A percentile compares a stretch with the other conserved stretches of the same genome.
Evolutionary conservation across 805 yeast genomes (phyloP).

Genomic region (Metschnikowia sp.): DNA sequence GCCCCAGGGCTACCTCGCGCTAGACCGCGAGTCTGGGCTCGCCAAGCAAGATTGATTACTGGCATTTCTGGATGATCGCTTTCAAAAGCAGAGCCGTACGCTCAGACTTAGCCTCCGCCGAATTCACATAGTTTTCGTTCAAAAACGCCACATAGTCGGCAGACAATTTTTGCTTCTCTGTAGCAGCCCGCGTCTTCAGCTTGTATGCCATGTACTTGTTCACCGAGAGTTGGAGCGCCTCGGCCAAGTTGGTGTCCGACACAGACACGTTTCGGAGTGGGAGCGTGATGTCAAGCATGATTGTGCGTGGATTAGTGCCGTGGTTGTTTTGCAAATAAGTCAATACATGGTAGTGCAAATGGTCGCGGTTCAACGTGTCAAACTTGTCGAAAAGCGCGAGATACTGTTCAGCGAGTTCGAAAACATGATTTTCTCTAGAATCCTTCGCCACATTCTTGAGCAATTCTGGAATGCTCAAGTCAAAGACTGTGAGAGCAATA

Average conservation of each 20-base stretch:
- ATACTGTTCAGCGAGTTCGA: constrained; percentile 39
- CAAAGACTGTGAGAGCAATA: constrained; percentile 41
- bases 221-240: constrained; percentile 62
- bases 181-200: constrained; percentile 34
- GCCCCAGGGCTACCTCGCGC: constrained; percentile 18
- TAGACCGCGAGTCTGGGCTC: constrained; percentile 24
- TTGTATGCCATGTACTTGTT: constrained; percentile 66
- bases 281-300: constrained; percentile 56
- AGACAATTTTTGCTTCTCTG: constrained; percentile 31
- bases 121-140: constrained; percentile 24
- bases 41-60: constrained; percentile 21
- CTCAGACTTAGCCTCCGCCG: constrained; percentile 20
- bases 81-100: constrained; percentile 31
- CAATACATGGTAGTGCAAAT: constrained; percentile 64
- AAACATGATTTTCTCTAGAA: constrained; percentile 37
- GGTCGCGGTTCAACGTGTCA: constrained; percentile 61
- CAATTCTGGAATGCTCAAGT: constrained; percentile 32
- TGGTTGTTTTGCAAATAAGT: constrained; percentile 46
- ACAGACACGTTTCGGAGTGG: constrained; percentile 56
- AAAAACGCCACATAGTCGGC: constrained; percentile 24
- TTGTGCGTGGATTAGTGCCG: constrained; percentile 37
- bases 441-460: constrained; percentile 24
- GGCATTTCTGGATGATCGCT: constrained; percentile 40
- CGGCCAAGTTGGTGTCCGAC: constrained; percentile 47
- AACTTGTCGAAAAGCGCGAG: constrained; percentile 66